A percentile compares a stretch with the other conserved stretches of the same genome.
phyloP scores from a whole-genome alignment of 73 alveolate species.

The Stentor coeruleus region DNA sequence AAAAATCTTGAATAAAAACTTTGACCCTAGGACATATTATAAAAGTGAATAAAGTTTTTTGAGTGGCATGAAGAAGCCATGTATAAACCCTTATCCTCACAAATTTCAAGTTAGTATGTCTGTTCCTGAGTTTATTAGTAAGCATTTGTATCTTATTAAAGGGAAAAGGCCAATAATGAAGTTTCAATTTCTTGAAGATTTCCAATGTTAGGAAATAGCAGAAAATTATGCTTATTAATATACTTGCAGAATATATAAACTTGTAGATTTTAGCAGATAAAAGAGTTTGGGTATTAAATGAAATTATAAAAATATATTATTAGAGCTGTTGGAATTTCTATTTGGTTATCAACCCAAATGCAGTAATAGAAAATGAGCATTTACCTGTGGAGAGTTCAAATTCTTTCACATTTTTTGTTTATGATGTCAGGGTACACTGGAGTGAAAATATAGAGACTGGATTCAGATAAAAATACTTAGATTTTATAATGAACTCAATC shows the following conservation, averaged over 20 bases:
- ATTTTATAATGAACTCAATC: slow-evolving; percentile 79
- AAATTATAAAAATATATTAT: slow-evolving; percentile 86
- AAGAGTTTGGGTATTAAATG: not conserved
- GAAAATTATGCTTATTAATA: slow-evolving; percentile 74
- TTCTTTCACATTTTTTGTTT: slow-evolving; percentile 83
- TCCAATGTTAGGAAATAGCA: slow-evolving; percentile 77
- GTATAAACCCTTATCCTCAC: slow-evolving; percentile 93
- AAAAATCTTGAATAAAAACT: no score
- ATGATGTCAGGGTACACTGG: slow-evolving; percentile 88
- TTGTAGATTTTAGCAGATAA: slow-evolving; percentile 76
- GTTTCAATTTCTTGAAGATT: slow-evolving; percentile 91
- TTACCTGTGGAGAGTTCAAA: slow-evolving; percentile 56
- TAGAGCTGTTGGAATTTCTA: slow-evolving; percentile 89
- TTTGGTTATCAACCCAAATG: slow-evolving; percentile 61
- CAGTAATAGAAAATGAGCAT: slow-evolving; percentile 89
- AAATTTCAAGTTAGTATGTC: slow-evolving; percentile 83
- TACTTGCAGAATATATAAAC: slow-evolving; percentile 76
- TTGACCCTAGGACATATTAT: slow-evolving; percentile 39
- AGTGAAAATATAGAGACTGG: slow-evolving; percentile 85
- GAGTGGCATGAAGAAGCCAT: slow-evolving; percentile 57
- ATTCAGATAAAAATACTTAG: slow-evolving; percentile 94
- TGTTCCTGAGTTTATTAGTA: slow-evolving; percentile 66
- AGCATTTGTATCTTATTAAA: slow-evolving; percentile 65
- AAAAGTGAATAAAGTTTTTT: slow-evolving; percentile 81
- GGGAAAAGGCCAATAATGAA: slow-evolving; percentile 75